These are phyloP conservation scores for Penicillium longicatenatum DNA, from an alignment of 495 filamentous ascomycete species.

Conservation along the genomic window DNA sequence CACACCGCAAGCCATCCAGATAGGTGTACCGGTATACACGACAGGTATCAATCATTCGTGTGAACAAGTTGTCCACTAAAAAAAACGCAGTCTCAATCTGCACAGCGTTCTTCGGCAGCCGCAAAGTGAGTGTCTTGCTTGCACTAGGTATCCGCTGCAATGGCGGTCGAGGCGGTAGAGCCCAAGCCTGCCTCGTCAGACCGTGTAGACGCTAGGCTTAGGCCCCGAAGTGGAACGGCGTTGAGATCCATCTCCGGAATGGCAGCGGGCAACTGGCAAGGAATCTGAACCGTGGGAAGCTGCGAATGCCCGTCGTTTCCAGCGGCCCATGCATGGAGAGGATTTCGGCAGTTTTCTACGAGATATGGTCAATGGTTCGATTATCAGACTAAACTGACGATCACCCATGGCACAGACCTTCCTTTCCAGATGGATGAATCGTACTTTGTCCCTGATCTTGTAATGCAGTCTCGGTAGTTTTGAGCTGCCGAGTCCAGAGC, in stretches of 20 bases:
- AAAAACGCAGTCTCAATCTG: conserved; percentile 1
- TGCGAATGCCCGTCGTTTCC: conserved; percentile 13
- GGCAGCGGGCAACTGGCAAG: conserved; percentile 17
- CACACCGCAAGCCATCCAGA: background rate
- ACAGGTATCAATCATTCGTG: background rate
- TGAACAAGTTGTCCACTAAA: background rate
- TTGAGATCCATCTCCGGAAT: conserved; percentile 18
- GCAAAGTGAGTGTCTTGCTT: conserved; percentile 2
- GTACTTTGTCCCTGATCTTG: background rate
- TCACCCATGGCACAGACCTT: conserved; percentile 17
- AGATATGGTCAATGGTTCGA: conserved; percentile 9
- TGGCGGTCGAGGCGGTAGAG: conserved; percentile 7
- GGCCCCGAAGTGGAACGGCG: conserved; percentile 23
- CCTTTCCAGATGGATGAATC: background rate
- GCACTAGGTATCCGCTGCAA: conserved; percentile 3
- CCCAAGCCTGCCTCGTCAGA: conserved; percentile 29
- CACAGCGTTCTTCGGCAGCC: conserved; percentile 4
- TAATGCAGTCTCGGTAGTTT: conserved; percentile 9
- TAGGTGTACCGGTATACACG: background rate
- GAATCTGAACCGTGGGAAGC: conserved; percentile 11
- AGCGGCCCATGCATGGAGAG: conserved; percentile 5
- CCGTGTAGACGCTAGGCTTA: conserved; percentile 24
- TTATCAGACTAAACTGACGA: conserved; percentile 6
- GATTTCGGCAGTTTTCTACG: conserved; percentile 16
- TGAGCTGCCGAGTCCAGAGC: background rate